phyloP scores from a whole-genome alignment of 371 early-diverging fungal species.

The Batkoa obscura region DNA sequence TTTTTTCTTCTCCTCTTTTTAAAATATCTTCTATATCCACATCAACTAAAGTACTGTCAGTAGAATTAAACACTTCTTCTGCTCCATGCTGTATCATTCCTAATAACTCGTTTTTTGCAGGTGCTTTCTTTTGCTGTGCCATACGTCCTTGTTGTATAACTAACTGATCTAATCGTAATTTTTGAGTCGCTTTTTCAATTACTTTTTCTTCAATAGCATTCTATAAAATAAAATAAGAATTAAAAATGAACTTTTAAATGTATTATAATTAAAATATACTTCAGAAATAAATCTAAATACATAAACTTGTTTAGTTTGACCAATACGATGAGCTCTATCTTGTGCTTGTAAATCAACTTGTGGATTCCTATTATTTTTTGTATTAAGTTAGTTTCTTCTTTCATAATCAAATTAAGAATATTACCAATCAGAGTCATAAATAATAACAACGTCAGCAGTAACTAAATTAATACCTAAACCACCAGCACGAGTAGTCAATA shows the following conservation, averaged over 20 bases:
- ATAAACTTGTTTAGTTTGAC: slow-evolving; percentile 96
- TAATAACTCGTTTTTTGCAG: slow-evolving; percentile 63
- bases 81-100: slow-evolving; percentile 96
- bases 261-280: not conserved
- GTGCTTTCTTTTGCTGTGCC: slow-evolving; percentile 14
- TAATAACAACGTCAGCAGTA: slow-evolving; percentile 91
- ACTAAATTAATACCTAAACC: slow-evolving; percentile 98
- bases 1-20: slow-evolving; percentile 74
- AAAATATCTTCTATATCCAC: slow-evolving; percentile 83
- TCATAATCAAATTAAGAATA: not conserved
- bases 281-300: slow-evolving; percentile 83
- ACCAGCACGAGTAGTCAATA: slow-evolving; percentile 96
- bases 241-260: not conserved
- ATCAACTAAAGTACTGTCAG: slow-evolving; percentile 26
- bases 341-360: slow-evolving; percentile 92
- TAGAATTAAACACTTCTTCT: slow-evolving; percentile 55
- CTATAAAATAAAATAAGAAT: not conserved
- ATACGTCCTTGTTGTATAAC: slow-evolving; percentile 78
- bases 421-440: slow-evolving; percentile 96
- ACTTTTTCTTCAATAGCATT: slow-evolving; percentile 97
- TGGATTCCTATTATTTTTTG: slow-evolving; percentile 36
- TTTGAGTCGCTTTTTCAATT: slow-evolving; percentile 88
- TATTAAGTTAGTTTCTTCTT: not conserved
- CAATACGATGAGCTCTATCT: slow-evolving; percentile 99
- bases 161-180: slow-evolving; percentile 92